Evolutionary conservation across 78 protist species (phyloP), one percentile per base, ranked within the genome.

Genomic region (Mantamonas sphyraenae): DNA sequence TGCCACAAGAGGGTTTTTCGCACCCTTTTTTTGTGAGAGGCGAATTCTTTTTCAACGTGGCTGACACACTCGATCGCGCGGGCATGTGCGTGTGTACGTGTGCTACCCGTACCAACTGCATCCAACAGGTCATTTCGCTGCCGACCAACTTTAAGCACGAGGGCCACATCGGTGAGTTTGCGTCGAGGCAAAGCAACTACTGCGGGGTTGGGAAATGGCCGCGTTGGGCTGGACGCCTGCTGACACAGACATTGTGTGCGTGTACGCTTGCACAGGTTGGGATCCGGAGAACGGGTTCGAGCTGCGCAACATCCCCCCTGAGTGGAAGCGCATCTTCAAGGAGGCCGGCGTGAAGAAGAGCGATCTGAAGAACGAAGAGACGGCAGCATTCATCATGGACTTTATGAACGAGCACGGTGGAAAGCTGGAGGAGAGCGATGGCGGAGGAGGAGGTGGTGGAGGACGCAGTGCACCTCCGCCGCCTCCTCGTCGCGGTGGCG

Each of bases 341-440:
- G 47, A 60, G 37, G 87, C 87, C 40, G 87, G 87, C 62, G 69
- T 82, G 66, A 82, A 70, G 8, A 82, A 82, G 67, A 45, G 43
- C 66, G 87, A 82, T 55, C 26, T 82, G 17, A 82, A 82, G 67
- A 61, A 82, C 67, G 73, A 64, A 16, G 81, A 82, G 26, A 82
- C 87, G 26, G 81, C 81, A 30, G 67, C 72, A 33, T 76, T 82
- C 63, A 61, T 82, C 50, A 75, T 82, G 65, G 42, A 78, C 50
- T 55, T 82, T 47, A 73, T 76, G 51, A 76, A 71, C 59, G 87
- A 82, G 33, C 39, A 58, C 33, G 22, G 71, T 24, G 26, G 55
- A 22, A 64, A 64, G 3, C 12, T 12, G 4, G 40, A 50, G 39
- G 19, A 47, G 3, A 39, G 71, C 0, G 67, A 61, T n/a, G 64